phyloP scores from a whole-genome alignment of 352 stramenopile species.

The Phytophthora kernoviae region DNA sequence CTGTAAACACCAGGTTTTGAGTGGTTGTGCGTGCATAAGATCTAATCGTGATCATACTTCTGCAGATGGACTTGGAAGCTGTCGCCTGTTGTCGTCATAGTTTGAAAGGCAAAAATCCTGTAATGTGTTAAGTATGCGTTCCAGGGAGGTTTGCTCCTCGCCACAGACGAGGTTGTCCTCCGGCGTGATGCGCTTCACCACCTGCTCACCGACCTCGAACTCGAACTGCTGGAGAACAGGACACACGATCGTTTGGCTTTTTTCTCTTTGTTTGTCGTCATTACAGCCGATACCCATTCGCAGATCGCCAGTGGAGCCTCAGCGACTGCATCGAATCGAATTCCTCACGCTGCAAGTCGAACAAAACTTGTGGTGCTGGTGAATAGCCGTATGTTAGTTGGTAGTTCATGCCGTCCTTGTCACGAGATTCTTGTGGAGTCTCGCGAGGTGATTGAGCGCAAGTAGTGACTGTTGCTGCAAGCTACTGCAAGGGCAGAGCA shows the following conservation, averaged over 20 bases:
- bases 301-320: conserved; percentile 42
- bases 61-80: no score
- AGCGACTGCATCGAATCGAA: conserved; percentile 48
- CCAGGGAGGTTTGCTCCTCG: conserved; percentile 16
- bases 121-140: conserved; percentile 29
- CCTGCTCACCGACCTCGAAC: conserved; percentile 31
- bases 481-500: no score
- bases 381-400: conserved; percentile 17
- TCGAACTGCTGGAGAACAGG: conserved; percentile 53
- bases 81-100: no score
- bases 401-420: not conserved
- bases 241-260: conserved; percentile 16
- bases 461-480: no score
- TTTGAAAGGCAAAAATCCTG: conserved; percentile 9
- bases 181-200: conserved; percentile 44
- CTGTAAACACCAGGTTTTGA: no score
- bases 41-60: no score
- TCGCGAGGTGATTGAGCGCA: no score
- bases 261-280: no score
- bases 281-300: conserved; percentile 21
- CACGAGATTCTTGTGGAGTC: no score
- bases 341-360: conserved; percentile 40
- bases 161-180: conserved; percentile 52
- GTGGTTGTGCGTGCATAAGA: no score
- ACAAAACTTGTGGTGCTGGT: conserved; percentile 30